Percentiles rank a stretch among this genome's conserved stretches.
Conservation (phyloP, 305 asterid genomes). For the Solanum hybrid region DNA sequence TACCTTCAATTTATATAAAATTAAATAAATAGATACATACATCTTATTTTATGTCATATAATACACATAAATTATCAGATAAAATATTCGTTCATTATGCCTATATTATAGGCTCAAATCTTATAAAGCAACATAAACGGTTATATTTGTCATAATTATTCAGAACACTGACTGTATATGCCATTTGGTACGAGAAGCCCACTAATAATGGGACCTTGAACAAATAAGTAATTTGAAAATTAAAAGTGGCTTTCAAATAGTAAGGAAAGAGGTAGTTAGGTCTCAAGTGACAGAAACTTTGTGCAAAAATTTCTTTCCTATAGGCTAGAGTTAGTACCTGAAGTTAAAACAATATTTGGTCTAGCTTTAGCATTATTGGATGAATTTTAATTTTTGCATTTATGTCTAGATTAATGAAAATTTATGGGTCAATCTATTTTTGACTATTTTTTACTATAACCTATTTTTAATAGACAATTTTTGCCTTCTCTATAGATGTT, state of each 20-base stretch:
- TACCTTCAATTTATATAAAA: too few species aligned
- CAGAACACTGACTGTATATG: not conserved
- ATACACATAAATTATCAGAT: too few species aligned
- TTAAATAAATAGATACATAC: too few species aligned
- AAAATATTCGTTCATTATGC: not conserved
- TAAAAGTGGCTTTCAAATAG: not conserved
- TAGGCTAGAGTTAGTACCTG: not conserved
- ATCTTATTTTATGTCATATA: too few species aligned
- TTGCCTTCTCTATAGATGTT: not conserved
- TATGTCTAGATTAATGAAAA: not conserved
- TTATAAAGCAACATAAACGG: not conserved
- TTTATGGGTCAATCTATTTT: not conserved
- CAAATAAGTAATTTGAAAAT: not conserved
- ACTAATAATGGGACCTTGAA: not conserved
- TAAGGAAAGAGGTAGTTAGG: not conserved
- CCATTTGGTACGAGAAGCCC: not conserved
- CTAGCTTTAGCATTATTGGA: not conserved
- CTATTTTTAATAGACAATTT: not conserved
- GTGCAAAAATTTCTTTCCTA: not conserved
- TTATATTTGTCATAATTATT: not conserved
- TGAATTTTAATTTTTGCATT: not conserved
- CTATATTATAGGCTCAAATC: not conserved
- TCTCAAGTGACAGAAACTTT: not conserved
- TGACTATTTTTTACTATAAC: not conserved
- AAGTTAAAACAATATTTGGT: not conserved